Evolutionary conservation across 768 basidiomycete genomes (phyloP).

Genomic region (Sarcomyxa edulis): DNA sequence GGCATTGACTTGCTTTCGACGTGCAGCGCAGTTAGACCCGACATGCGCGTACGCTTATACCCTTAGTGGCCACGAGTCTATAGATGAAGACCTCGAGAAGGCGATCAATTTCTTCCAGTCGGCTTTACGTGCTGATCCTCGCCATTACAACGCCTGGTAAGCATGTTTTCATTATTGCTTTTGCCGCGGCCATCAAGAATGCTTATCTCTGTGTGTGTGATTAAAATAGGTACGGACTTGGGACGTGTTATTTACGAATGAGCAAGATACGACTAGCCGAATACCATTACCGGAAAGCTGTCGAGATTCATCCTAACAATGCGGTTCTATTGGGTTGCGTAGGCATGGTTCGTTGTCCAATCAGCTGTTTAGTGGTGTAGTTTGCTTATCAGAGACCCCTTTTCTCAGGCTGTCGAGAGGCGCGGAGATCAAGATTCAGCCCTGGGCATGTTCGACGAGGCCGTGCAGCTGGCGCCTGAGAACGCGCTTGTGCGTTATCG

Average conservation of each 20-base stretch:
- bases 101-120: slow-evolving; percentile 90
- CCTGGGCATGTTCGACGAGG: slow-evolving; percentile 74
- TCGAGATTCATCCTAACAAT: slow-evolving; percentile 90
- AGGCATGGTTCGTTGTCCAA: slow-evolving; percentile 72
- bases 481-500: slow-evolving; percentile 94
- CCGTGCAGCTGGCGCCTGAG: slow-evolving; percentile 73
- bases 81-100: slow-evolving; percentile 92
- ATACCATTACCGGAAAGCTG: slow-evolving; percentile 92
- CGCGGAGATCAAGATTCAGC: slow-evolving; percentile 74
- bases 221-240: slow-evolving; percentile 89
- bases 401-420: slow-evolving; percentile 78
- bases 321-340: slow-evolving; percentile 95
- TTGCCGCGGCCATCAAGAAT: slow-evolving; percentile 4
- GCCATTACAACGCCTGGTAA: slow-evolving; percentile 98
- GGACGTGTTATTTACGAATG: slow-evolving; percentile 92
- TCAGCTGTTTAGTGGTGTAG: slow-evolving; percentile 14
- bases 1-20: slow-evolving; percentile 89
- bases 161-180: slow-evolving; percentile 31
- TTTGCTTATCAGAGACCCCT: slow-evolving; percentile 4
- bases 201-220: slow-evolving; percentile 20
- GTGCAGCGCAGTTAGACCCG: slow-evolving; percentile 86
- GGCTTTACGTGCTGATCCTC: slow-evolving; percentile 84
- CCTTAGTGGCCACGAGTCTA: slow-evolving; percentile 92
- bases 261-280: slow-evolving; percentile 92
- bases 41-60: slow-evolving; percentile 95